phyloP scores from a whole-genome alignment of 1,139 yeast genomes.

The Yamadazyma taylorii region DNA sequence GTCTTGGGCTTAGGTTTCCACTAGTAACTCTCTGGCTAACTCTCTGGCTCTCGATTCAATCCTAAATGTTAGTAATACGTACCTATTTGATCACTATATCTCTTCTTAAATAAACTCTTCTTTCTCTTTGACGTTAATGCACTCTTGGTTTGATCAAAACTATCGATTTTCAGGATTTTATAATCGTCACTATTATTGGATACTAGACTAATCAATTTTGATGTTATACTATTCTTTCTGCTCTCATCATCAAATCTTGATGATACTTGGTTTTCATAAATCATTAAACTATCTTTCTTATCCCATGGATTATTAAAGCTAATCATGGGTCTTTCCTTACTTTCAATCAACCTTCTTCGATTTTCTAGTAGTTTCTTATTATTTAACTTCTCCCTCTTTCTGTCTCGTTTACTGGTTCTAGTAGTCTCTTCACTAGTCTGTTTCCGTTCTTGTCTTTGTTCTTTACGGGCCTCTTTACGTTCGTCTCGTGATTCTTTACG shows the following conservation, averaged over 20 bases:
- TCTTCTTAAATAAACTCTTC: slow-evolving; percentile 13
- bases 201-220: slow-evolving; percentile 13
- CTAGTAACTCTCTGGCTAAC: too few relatives aligned
- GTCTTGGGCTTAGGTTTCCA: too few relatives aligned
- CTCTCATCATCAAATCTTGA: slow-evolving; percentile 8
- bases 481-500: slow-evolving; percentile 9
- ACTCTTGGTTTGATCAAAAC: slow-evolving; percentile 44
- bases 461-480: slow-evolving; percentile 12
- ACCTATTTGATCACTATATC: slow-evolving; percentile 29
- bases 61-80: slow-evolving; percentile 26
- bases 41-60: too few relatives aligned
- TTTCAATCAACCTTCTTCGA: slow-evolving; percentile 9
- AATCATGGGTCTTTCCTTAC: slow-evolving; percentile 12
- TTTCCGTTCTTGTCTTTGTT: slow-evolving; percentile 12
- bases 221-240: slow-evolving; percentile 19
- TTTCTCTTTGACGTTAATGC: slow-evolving; percentile 29
- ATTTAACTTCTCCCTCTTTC: slow-evolving; percentile 8
- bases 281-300: slow-evolving; percentile 10
- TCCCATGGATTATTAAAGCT: slow-evolving; percentile 16
- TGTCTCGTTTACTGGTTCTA: slow-evolving; percentile 2
- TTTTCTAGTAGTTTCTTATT: slow-evolving; percentile 10
- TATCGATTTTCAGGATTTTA: slow-evolving; percentile 15
- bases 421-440: slow-evolving; percentile 5
- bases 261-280: slow-evolving; percentile 6
- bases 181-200: slow-evolving; percentile 17